A percentile compares a stretch with the other conserved stretches of the same genome.
phyloP scores from a whole-genome alignment of 1,284 basidiomycete species.

The Chiua sp. region DNA sequence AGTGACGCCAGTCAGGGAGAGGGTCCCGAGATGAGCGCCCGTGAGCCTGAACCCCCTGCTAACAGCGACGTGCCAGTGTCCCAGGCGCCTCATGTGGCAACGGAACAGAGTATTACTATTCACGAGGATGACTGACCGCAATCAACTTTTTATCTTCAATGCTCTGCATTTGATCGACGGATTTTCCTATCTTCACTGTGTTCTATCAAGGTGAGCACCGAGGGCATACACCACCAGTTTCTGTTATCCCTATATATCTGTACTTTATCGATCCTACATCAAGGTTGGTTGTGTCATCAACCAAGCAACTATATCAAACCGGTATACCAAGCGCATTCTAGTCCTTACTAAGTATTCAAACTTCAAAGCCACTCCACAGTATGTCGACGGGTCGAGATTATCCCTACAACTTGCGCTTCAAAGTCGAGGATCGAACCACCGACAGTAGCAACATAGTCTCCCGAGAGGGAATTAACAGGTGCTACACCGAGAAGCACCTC shows the following conservation, averaged over 20 bases:
- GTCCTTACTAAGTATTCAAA: no score
- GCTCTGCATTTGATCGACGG: background rate
- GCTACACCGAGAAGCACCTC: conserved; percentile 62
- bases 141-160: background rate
- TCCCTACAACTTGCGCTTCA: conserved; percentile 51
- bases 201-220: no score
- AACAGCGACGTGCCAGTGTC: conserved; percentile 8
- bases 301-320: no score
- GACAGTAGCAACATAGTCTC: conserved; percentile 58
- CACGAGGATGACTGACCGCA: conserved; percentile 53
- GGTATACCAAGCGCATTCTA: no score
- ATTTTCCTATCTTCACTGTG: background rate
- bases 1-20: conserved; percentile 35
- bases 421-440: conserved; percentile 46
- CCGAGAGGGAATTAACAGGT: conserved; percentile 24
- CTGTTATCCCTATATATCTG: no score
- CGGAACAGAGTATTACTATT: conserved; percentile 50
- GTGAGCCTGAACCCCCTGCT: conserved; percentile 15
- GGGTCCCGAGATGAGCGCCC: conserved; percentile 4
- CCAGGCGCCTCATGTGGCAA: conserved; percentile 34
- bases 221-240: no score
- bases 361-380: conserved; percentile 36
- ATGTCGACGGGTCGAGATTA: conserved; percentile 47
- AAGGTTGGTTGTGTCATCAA: no score
- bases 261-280: no score